phyloP scores from a whole-genome alignment of 2,329 filamentous ascomycete species.

The Phaeosphaeria sp. region DNA sequence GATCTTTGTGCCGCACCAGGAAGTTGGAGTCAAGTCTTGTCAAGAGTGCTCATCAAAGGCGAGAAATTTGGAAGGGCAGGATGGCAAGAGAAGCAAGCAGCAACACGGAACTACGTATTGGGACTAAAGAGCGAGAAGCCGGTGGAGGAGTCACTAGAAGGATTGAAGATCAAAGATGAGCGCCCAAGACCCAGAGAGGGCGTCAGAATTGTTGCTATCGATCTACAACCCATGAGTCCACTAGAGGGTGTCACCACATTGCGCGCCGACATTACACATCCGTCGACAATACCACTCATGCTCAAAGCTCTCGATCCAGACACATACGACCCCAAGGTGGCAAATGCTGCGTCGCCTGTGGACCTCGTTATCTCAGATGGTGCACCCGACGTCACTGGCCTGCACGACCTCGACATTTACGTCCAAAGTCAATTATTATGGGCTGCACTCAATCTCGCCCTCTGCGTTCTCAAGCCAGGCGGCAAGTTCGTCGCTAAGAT shows the following conservation, averaged over 20 bases:
- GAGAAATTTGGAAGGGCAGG: conserved; percentile 86
- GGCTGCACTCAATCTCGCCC: conserved; percentile 88
- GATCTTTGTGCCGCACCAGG: conserved; percentile 95
- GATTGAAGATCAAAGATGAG: conserved; percentile 20
- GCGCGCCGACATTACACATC: conserved; percentile 95
- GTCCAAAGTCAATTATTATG: conserved; percentile 95
- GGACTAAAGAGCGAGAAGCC: conserved; percentile 28
- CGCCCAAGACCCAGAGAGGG: conserved; percentile 63
- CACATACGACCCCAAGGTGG: conserved; percentile 49
- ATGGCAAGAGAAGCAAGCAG: conserved; percentile 84
- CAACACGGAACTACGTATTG: conserved; percentile 67
- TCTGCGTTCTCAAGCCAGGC: conserved; percentile 89
- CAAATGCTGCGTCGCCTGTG: conserved; percentile 72
- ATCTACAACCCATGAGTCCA: conserved; percentile 94
- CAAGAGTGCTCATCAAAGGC: conserved; percentile 88
- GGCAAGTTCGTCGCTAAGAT: conserved; percentile 99
- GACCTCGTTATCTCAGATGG: conserved; percentile 96
- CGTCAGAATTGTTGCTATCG: conserved; percentile 94
- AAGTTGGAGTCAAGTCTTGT: conserved; percentile 97
- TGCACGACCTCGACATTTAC: conserved; percentile 98
- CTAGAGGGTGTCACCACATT: conserved; percentile 91
- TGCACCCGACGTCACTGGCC: conserved; percentile 92
- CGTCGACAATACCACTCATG: conserved; percentile 88
- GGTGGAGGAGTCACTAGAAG: conserved; percentile 8
- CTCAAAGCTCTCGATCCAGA: conserved; percentile 82